phyloP scores from a whole-genome alignment of 2,329 filamentous ascomycete genomes.

The Neonectria magnoliae region DNA sequence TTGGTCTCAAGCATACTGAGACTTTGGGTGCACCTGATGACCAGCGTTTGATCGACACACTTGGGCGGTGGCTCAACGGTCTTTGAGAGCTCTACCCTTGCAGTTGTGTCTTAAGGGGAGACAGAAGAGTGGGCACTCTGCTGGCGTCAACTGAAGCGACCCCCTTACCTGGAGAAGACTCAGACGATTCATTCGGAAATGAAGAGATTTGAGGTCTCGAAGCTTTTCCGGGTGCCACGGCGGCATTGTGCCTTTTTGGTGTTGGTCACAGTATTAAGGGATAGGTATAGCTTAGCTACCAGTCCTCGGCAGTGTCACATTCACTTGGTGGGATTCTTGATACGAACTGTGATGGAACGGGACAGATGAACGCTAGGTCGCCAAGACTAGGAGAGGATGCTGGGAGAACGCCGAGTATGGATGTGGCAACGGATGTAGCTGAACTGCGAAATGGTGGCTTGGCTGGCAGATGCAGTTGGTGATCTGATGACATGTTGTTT shows the following conservation, averaged over 20 bases:
- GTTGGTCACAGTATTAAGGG: too few relatives aligned
- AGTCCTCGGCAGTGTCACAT: not conserved
- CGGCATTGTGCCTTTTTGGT: not conserved
- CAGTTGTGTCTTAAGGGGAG: not conserved
- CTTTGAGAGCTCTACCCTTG: not conserved
- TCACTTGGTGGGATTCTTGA: not conserved
- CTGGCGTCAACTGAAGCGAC: not conserved
- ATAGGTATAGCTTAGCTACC: too few relatives aligned
- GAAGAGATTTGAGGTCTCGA: too few relatives aligned
- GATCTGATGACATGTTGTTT: not conserved
- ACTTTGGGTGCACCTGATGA: not conserved
- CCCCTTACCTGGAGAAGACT: not conserved
- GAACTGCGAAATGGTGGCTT: not conserved
- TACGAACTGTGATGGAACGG: not conserved
- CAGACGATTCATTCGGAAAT: too few relatives aligned
- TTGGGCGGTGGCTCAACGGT: not conserved
- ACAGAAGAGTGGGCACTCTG: not conserved
- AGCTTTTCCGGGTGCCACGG: not conserved
- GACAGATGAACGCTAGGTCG: not conserved
- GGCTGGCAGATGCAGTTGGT: not conserved
- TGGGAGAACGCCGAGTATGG: not conserved
- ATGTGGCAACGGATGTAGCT: not conserved
- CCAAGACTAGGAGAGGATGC: not conserved
- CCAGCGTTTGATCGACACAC: not conserved
- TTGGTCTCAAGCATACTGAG: not conserved